phyloP scores from a whole-genome alignment of 1,284 basidiomycete species.

The Polyporus tsugae region DNA sequence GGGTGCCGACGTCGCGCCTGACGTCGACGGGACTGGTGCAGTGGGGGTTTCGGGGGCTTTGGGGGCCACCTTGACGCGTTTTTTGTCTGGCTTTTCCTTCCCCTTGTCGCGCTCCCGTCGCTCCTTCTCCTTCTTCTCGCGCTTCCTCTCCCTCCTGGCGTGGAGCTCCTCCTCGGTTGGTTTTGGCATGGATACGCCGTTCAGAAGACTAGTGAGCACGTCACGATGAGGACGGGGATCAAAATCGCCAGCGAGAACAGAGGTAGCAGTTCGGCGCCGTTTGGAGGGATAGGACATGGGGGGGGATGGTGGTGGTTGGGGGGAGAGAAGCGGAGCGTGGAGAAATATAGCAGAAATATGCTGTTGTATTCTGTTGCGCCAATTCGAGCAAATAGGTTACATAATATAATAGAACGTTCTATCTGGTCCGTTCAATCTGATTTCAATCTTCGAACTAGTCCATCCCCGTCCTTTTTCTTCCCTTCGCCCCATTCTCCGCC shows the following conservation, averaged over 20 bases:
- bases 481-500: constrained; percentile 12
- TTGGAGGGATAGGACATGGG: constrained; percentile 38
- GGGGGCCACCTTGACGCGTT: constrained; percentile 41
- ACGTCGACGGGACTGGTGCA: constrained; percentile 26
- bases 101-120: constrained; percentile 49
- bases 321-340: constrained; percentile 38
- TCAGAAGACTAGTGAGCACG: constrained; percentile 78
- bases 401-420: constrained; percentile 37
- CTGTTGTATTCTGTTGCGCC: constrained; percentile 41
- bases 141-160: constrained; percentile 61
- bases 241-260: constrained; percentile 76
- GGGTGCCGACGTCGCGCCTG: not conserved
- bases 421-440: constrained; percentile 33
- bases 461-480: constrained; percentile 10
- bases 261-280: constrained; percentile 71
- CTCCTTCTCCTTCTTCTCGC: constrained; percentile 55
- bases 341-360: constrained; percentile 33
- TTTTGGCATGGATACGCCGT: constrained; percentile 73
- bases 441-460: constrained; percentile 30
- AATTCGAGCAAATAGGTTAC: constrained; percentile 39
- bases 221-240: constrained; percentile 72
- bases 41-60: constrained; percentile 25
- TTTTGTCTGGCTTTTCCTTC: constrained; percentile 46
- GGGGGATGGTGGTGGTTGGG: constrained; percentile 32
- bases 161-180: constrained; percentile 67